phyloP scores from a whole-genome alignment of 2,329 filamentous ascomycete genomes.

The Colletotrichum navitas region DNA sequence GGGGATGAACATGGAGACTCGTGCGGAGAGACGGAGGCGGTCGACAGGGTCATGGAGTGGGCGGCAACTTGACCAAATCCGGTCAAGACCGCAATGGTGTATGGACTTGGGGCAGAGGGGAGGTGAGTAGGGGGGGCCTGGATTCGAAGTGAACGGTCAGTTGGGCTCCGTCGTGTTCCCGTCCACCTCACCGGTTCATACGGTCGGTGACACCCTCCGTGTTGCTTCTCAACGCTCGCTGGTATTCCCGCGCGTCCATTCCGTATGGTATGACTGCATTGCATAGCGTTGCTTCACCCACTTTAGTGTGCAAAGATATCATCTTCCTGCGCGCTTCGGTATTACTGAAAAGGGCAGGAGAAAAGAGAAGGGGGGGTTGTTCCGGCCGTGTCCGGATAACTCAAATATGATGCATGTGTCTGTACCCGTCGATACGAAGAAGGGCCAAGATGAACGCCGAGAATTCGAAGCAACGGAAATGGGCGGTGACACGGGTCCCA shows the following conservation, averaged over 20 bases:
- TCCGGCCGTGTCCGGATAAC: not conserved
- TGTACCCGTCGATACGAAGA: not conserved
- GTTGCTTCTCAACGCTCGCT: not conserved
- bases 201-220: not conserved
- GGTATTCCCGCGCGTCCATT: conserved; percentile 1
- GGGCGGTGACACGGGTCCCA: conserved; percentile 28
- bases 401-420: not conserved
- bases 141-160: not conserved
- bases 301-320: conserved; percentile 15
- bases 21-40: conserved; percentile 30
- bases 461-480: conserved; percentile 28
- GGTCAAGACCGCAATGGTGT: conserved; percentile 29
- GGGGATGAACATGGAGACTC: conserved; percentile 39
- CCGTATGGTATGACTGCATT: conserved; percentile 1
- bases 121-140: too few species aligned
- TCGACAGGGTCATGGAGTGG: conserved; percentile 26
- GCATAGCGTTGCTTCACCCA: conserved; percentile 11
- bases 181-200: not conserved
- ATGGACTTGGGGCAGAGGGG: conserved; percentile 29
- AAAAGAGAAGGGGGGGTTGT: not conserved
- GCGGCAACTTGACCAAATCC: conserved; percentile 32
- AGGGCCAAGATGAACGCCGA: not conserved
- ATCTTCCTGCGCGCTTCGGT: not conserved
- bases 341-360: conserved; percentile 19
- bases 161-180: not conserved